Conservation (phyloP, 177 flowering plant species). For the Vitis hybrid region DNA sequence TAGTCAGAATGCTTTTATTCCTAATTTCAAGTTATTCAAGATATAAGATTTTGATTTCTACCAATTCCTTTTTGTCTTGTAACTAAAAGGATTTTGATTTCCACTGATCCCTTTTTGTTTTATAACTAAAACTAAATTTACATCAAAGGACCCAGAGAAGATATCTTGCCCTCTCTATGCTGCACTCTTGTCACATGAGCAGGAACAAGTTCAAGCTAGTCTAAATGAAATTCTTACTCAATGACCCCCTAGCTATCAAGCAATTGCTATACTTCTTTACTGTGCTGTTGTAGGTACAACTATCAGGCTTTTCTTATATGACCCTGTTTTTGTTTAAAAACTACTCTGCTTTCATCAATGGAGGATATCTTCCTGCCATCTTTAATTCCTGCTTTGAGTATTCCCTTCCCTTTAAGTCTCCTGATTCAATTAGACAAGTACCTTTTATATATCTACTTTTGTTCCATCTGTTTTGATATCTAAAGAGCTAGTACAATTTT, state of each 20-base stretch:
- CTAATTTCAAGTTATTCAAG: background rate
- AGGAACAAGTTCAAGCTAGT: background rate
- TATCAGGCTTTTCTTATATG: background rate
- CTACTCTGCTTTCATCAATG: background rate
- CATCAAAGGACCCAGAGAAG: background rate
- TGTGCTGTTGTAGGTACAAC: background rate
- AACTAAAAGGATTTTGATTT: background rate
- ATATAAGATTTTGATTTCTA: no score
- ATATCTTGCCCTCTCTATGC: background rate
- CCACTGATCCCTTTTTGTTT: background rate
- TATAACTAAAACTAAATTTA: no score
- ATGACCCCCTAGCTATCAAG: background rate
- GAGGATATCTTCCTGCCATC: background rate
- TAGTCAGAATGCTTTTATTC: background rate
- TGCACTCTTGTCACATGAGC: background rate
- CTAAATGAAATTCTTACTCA: background rate
- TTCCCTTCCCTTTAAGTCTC: background rate
- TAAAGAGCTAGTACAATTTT: background rate
- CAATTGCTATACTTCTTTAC: background rate
- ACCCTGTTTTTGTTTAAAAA: background rate
- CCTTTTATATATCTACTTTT: background rate
- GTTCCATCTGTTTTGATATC: background rate
- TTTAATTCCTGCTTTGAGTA: conserved; percentile 2
- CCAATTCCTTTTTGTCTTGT: no score
- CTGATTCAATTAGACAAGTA: background rate